Conservation (phyloP, 345 rosid species). For the Lepidium didymum region DNA sequence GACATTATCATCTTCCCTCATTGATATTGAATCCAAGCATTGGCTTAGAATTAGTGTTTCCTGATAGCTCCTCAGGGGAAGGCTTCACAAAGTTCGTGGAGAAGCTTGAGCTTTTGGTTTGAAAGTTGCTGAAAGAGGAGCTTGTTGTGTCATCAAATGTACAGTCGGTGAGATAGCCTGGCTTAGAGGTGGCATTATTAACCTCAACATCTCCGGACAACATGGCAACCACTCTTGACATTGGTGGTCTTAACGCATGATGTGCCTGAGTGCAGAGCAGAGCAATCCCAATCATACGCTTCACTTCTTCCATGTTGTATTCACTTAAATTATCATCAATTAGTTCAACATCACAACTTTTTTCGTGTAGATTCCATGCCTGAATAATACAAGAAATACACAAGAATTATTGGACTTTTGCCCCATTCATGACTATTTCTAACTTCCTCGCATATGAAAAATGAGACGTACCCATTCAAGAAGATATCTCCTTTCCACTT, state of each 20-base stretch:
- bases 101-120: neutral
- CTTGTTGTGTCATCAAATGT: slow-evolving; percentile 33
- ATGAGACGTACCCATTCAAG: slow-evolving; percentile 48
- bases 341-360: slow-evolving; percentile 34
- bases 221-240: slow-evolving; percentile 69
- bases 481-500: slow-evolving; percentile 38
- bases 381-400: slow-evolving; percentile 3
- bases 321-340: slow-evolving; percentile 34
- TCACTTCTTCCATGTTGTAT: slow-evolving; percentile 38
- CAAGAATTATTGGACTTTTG: neutral
- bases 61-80: neutral
- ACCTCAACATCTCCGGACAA: slow-evolving; percentile 58
- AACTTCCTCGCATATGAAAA: neutral
- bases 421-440: neutral
- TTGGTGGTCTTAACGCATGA: slow-evolving; percentile 43
- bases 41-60: neutral
- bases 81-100: slow-evolving; percentile 14
- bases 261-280: slow-evolving; percentile 61
- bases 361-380: slow-evolving; percentile 60
- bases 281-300: slow-evolving; percentile 45
- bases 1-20: slow-evolving; percentile 13
- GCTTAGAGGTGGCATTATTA: slow-evolving; percentile 29
- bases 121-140: slow-evolving; percentile 25
- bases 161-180: slow-evolving; percentile 54
- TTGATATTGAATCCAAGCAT: slow-evolving; percentile 21